A percentile compares a stretch with the other conserved stretches of the same genome.
phyloP scores from a whole-genome alignment of 345 rosid species.

The Capsella bursapastoris region DNA sequence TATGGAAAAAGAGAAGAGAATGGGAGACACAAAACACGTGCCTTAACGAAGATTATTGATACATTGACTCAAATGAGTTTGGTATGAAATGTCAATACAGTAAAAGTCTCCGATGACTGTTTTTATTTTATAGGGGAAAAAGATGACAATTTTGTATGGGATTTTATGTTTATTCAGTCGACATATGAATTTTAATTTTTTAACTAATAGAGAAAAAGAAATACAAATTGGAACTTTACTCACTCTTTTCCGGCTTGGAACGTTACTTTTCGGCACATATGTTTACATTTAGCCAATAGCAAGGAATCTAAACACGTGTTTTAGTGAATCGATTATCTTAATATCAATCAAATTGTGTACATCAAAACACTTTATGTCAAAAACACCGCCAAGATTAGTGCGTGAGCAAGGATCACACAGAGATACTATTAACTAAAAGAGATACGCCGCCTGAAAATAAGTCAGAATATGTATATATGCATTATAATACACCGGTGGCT shows the following conservation, averaged over 20 bases:
- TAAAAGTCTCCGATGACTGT: background rate
- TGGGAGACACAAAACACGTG: conserved; percentile 18
- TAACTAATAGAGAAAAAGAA: background rate
- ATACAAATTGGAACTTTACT: conserved; percentile 13
- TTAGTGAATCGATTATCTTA: background rate
- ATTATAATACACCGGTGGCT: conserved; percentile 1
- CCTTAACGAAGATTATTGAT: background rate
- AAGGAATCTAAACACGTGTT: conserved; percentile 9
- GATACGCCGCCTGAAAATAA: conserved; percentile 19
- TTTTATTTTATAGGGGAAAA: background rate
- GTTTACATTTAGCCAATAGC: conserved; percentile 10
- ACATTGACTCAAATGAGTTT: background rate
- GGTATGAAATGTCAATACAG: conserved; percentile 7
- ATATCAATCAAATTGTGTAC: background rate
- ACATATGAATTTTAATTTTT: no score
- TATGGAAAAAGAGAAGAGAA: background rate
- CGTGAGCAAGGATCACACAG: background rate
- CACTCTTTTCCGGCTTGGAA: background rate
- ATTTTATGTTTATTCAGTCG: no score
- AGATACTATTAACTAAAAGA: no score
- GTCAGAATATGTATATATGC: conserved; percentile 1
- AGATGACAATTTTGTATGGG: no score
- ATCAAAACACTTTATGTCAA: background rate
- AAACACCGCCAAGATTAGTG: conserved; percentile 5
- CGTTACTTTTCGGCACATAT: conserved; percentile 12